phyloP scores from a whole-genome alignment of 1,139 yeast species.

The Suzukiozyma palmioleophila region DNA sequence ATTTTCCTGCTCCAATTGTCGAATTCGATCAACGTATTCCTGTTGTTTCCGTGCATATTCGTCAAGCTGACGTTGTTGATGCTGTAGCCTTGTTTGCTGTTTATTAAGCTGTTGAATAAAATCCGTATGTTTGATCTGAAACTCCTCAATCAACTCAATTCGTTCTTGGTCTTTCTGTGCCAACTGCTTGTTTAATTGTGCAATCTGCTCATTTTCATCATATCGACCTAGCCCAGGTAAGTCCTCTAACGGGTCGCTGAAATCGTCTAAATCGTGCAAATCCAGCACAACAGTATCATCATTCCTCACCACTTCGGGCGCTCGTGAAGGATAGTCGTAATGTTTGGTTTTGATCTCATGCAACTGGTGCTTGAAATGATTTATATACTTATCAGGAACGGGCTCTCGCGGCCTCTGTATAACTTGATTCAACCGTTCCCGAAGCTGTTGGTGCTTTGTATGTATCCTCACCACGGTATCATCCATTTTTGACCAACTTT shows the following conservation, averaged over 20 bases:
- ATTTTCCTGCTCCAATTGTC: background rate
- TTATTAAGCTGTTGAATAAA: conserved; percentile 2
- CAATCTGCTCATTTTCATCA: background rate
- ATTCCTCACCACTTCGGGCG: background rate
- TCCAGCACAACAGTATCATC: no score
- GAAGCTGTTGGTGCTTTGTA: conserved; percentile 6
- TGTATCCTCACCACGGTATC: conserved; percentile 8
- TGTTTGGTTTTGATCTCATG: conserved; percentile 1
- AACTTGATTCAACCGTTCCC: conserved; percentile 3
- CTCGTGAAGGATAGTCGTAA: conserved; percentile 1
- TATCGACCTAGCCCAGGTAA: background rate
- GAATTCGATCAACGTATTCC: background rate
- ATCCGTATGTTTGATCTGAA: conserved; percentile 1
- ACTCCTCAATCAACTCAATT: conserved; percentile 5
- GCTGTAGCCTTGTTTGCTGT: background rate
- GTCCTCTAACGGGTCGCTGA: background rate
- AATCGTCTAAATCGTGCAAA: background rate
- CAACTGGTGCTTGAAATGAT: background rate
- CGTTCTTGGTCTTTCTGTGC: background rate
- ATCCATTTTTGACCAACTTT: background rate
- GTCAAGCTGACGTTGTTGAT: background rate
- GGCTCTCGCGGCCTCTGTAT: background rate
- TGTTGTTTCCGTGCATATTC: background rate
- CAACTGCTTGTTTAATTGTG: conserved; percentile 2
- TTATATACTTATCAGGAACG: background rate